phyloP scores from a whole-genome alignment of 2,329 filamentous ascomycete genomes.

The Apiospora koreana region DNA sequence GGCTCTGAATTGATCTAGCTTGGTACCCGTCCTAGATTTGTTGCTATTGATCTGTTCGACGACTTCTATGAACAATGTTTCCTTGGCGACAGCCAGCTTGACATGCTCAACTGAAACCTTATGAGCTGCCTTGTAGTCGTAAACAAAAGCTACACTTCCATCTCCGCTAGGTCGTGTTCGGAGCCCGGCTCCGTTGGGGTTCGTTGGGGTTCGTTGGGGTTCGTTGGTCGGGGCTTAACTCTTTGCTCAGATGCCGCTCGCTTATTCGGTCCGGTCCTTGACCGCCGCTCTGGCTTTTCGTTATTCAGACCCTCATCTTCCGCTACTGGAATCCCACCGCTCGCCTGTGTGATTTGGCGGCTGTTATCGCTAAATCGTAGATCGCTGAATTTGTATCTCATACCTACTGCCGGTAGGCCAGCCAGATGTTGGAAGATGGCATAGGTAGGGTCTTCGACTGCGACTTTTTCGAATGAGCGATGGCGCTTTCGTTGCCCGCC shows the following conservation, averaged over 20 bases:
- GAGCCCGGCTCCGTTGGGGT: slow-evolving; percentile 15
- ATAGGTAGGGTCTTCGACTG: slow-evolving; percentile 18
- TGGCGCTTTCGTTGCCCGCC: slow-evolving; percentile 11
- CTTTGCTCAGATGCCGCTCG: slow-evolving; percentile 16
- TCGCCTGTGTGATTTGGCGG: no score
- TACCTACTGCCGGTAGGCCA: not conserved
- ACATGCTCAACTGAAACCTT: slow-evolving; percentile 9
- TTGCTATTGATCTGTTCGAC: slow-evolving; percentile 8
- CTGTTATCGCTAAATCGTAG: slow-evolving; percentile 16
- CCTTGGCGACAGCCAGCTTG: slow-evolving; percentile 1
- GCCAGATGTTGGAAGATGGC: slow-evolving; percentile 11
- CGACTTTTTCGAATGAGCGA: slow-evolving; percentile 3
- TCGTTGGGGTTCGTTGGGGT: slow-evolving; percentile 17
- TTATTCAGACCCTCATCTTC: no score
- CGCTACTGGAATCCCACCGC: no score
- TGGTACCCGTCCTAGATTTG: not conserved
- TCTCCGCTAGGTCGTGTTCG: slow-evolving; percentile 1
- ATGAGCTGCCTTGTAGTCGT: slow-evolving; percentile 13
- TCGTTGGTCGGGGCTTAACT: slow-evolving; percentile 10
- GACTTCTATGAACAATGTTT: slow-evolving; percentile 12
- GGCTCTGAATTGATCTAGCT: not conserved
- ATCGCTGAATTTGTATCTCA: not conserved
- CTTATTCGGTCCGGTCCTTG: slow-evolving; percentile 17
- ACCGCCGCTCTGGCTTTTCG: slow-evolving; percentile 13
- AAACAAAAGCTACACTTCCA: slow-evolving; percentile 10